Evolutionary conservation across 2,329 filamentous ascomycete genomes (phyloP).

Genomic region (Parastagonospora avenae): DNA sequence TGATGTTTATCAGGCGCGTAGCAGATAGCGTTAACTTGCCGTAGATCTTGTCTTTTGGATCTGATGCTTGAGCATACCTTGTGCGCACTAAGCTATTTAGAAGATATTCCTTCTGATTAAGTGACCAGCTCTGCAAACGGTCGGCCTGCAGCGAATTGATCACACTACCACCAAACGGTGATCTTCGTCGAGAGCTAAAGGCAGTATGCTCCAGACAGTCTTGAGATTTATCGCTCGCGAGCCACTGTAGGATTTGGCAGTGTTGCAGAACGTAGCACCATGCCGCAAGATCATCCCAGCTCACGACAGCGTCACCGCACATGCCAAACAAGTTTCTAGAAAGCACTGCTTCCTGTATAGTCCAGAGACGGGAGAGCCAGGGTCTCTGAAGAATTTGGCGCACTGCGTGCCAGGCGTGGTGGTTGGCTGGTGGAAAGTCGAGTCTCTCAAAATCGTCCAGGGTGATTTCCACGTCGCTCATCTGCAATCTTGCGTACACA

Average conservation of each 20-base stretch:
- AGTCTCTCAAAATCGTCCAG: constrained; percentile 22
- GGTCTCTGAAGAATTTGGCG: constrained; percentile 18
- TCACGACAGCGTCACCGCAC: constrained; percentile 19
- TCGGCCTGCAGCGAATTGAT: constrained; percentile 16
- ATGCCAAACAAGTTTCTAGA: constrained; percentile 20
- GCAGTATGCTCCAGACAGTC: neutral
- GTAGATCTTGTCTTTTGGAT: constrained; percentile 33
- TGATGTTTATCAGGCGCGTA: too few species aligned
- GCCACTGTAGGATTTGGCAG: constrained; percentile 14
- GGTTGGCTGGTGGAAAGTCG: constrained; percentile 11
- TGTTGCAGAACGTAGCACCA: constrained; percentile 18
- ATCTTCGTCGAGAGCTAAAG: neutral
- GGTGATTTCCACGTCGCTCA: constrained; percentile 15
- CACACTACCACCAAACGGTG: constrained; percentile 7
- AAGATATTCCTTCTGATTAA: constrained; percentile 7
- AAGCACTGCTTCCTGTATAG: constrained; percentile 29
- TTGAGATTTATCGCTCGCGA: neutral
- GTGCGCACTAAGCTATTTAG: constrained; percentile 20
- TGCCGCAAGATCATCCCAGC: constrained; percentile 28
- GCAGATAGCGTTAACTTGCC: constrained; percentile 2
- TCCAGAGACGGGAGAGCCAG: constrained; percentile 33
- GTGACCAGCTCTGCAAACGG: constrained; percentile 6
- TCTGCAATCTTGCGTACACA: constrained; percentile 15
- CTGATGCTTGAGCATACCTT: constrained; percentile 27
- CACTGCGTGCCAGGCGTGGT: constrained; percentile 20